Base-by-base conservation (phyloP, 352 stramenopile genomes). In the Pythium aquatile region DNA sequence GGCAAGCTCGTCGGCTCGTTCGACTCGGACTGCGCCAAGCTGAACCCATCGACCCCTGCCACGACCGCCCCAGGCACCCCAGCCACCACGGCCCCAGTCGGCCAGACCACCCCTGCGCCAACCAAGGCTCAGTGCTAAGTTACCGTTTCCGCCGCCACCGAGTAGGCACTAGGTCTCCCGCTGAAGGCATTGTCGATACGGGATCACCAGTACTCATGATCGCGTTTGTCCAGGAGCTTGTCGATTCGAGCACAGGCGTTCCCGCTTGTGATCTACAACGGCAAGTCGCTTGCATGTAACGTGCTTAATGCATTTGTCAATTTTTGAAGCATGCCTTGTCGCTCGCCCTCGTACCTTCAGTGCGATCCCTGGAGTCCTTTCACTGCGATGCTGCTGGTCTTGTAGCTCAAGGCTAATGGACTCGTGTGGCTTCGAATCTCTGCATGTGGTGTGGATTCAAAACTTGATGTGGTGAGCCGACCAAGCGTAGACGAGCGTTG, bases 1-100 rank as follows among this genome's bases (percentile, higher is more conserved):
- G 26, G 16, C 42, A 40, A 30, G 44, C 58, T 71, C 46, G 59
- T 53, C 20, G 58, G 48, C 58, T 52, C 54, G 16, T 71, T 66
- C 49, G 17, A 52, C 20, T 14, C 8, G 17, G 26, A 61, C 16
- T 71, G 65, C 53, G 46, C n/a, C 10, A 42, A 42, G 35, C 35
- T 42, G 6, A 42, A 42, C 35, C 35, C 35, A 42, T 11, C 11
- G 35, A 32, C 47, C 7, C 47, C 47, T 33, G 20, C 20, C 20
- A 54, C 47, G 20, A 11, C 47, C 5, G 47, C 47, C 5, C 47
- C 47, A 47, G 1, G 14, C 3, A 54, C 47, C 8, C 35, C 54
- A 17, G 17, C 29, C 26, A 40, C 51, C 11, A n/a, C 54, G 20
- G 54, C 54, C 35, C 57, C 57, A 42, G 42, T 24, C 9, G 35